A percentile compares a stretch with the other conserved stretches of the same genome.
These are phyloP conservation scores for Cladosporium sp. DNA, from an alignment of 2,329 filamentous ascomycete species.

Conservation along the genomic window DNA sequence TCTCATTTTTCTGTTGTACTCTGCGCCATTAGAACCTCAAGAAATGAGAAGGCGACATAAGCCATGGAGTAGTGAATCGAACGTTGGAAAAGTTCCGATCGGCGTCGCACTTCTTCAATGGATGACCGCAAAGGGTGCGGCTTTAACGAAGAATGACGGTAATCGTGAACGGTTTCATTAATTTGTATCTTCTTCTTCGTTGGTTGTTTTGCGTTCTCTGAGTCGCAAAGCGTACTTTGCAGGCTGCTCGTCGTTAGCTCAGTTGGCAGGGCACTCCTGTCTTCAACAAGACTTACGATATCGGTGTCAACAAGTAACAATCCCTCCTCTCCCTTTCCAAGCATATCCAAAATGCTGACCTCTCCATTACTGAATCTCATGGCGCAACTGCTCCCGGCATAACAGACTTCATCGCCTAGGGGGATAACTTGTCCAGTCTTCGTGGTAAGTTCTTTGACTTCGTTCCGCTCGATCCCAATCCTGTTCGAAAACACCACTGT, in stretches of 20 bases:
- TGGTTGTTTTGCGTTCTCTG: not conserved
- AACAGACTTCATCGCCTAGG: constrained; percentile 45
- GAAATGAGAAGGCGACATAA: no score
- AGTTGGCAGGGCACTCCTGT: not conserved
- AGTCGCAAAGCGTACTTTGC: constrained; percentile 1
- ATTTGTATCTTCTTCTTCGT: not conserved
- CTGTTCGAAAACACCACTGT: constrained; percentile 68
- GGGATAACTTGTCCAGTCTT: constrained; percentile 27
- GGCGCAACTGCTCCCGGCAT: constrained; percentile 68
- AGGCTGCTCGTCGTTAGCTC: not conserved
- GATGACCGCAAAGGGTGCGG: no score
- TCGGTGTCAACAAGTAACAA: constrained; percentile 62
- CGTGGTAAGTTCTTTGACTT: constrained; percentile 18
- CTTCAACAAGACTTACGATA: constrained; percentile 23
- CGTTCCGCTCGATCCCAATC: constrained; percentile 52
- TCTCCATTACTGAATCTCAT: constrained; percentile 59
- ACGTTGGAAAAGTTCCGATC: no score
- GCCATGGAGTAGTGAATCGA: no score
- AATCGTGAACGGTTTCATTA: no score
- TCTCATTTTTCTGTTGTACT: no score
- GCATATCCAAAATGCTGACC: constrained; percentile 61
- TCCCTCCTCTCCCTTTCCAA: constrained; percentile 64
- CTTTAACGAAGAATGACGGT: no score
- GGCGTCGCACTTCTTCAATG: no score
- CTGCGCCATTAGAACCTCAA: no score